Conservation (phyloP, 1,284 basidiomycete genomes). For the Rhizoctonia solani region DNA sequence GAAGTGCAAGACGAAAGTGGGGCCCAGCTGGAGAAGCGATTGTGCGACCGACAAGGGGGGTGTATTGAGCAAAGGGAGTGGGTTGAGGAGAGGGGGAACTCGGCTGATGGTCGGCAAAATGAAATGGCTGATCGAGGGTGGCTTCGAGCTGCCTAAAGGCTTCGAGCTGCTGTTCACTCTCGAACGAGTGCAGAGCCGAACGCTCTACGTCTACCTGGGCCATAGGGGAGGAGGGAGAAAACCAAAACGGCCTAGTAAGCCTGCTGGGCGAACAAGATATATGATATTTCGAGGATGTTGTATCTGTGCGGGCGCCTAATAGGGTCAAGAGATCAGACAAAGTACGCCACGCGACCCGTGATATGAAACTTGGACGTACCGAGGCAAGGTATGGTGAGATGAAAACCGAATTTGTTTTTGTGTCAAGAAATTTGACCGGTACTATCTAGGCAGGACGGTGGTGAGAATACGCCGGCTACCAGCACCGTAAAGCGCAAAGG, state of each 20-base stretch:
- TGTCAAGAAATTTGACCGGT: no score
- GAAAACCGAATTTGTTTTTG: no score
- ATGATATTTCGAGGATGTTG: no score
- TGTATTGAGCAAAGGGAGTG: slow-evolving; percentile 23
- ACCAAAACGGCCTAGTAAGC: neutral
- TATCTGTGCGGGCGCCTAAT: neutral
- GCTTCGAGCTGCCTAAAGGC: neutral
- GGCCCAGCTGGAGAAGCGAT: slow-evolving; percentile 19
- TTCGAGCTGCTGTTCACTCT: neutral
- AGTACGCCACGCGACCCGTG: neutral
- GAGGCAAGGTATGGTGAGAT: neutral
- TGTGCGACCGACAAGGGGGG: slow-evolving; percentile 20
- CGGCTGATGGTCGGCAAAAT: slow-evolving; percentile 1
- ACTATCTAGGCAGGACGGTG: no score
- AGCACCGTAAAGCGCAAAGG: no score
- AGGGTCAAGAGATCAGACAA: neutral
- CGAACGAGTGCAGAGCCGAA: neutral
- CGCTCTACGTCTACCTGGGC: slow-evolving; percentile 9
- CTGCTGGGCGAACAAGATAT: no score
- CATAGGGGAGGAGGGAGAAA: slow-evolving; percentile 1
- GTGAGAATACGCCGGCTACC: no score
- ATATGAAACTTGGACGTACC: no score
- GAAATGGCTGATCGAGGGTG: slow-evolving; percentile 9
- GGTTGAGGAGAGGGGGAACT: slow-evolving; percentile 4
- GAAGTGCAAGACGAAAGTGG: slow-evolving; percentile 69